Conservation (phyloP, 139 green algal genomes). For the Chlorella sp. region DNA sequence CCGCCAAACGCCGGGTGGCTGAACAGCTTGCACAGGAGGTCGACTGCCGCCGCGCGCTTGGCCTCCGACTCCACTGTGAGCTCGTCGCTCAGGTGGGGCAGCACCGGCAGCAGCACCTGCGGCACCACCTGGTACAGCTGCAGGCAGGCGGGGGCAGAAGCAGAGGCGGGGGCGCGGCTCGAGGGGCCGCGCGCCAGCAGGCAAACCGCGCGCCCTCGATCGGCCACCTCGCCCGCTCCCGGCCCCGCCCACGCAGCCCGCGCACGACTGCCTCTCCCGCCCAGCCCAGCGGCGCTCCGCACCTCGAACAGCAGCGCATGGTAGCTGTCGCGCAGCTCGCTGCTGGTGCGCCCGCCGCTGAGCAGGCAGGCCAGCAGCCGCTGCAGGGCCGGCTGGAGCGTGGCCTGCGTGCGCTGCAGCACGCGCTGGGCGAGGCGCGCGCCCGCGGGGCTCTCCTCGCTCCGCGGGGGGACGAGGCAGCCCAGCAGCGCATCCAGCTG, state of each 20-base stretch:
- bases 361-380: constrained; percentile 52
- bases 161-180: background rate
- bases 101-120: constrained; percentile 69
- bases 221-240: background rate
- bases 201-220: background rate
- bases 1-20: constrained; percentile 24
- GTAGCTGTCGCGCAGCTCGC: constrained; percentile 42
- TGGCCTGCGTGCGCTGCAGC: constrained; percentile 49
- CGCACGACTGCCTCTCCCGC: too few species aligned
- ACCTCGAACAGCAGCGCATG: constrained; percentile 63
- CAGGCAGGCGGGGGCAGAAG: background rate
- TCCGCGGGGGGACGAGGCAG: constrained; percentile 44
- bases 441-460: constrained; percentile 31
- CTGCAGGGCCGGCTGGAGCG: constrained; percentile 55
- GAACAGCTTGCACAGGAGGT: constrained; percentile 64
- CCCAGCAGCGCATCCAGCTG: constrained; percentile 70
- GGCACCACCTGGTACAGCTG: constrained; percentile 65
- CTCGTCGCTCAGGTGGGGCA: constrained; percentile 64
- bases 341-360: constrained; percentile 41
- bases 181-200: background rate
- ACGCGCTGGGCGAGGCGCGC: constrained; percentile 46
- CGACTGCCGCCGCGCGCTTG: constrained; percentile 46
- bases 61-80: constrained; percentile 57
- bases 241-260: too few species aligned
- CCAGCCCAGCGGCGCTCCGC: too few species aligned